Evolutionary conservation across 805 yeast genomes (phyloP).

Genomic region (Lachancea nothofagi): DNA sequence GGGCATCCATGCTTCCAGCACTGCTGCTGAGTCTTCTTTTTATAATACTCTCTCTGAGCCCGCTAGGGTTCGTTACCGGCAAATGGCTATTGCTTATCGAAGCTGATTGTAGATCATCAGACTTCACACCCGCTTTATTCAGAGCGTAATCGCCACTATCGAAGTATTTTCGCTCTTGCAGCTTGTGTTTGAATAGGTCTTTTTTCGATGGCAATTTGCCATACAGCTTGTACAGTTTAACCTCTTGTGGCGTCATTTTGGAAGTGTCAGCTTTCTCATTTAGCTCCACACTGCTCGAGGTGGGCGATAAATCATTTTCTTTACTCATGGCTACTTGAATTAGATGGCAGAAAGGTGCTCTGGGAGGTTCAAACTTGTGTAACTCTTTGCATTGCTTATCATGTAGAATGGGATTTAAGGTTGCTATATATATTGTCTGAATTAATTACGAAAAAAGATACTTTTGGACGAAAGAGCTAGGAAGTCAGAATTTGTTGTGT

Average conservation of each 20-base stretch:
- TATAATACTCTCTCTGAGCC: slow-evolving; percentile 32
- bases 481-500: too few relatives aligned
- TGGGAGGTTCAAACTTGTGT: background rate
- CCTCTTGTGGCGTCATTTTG: slow-evolving; percentile 70
- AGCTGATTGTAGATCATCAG: slow-evolving; percentile 21
- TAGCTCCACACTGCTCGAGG: slow-evolving; percentile 9
- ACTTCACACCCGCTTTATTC: slow-evolving; percentile 56
- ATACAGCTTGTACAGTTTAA: slow-evolving; percentile 69
- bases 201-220: slow-evolving; percentile 81
- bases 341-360: background rate
- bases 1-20: slow-evolving; percentile 19
- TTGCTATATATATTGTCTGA: too few relatives aligned
- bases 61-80: slow-evolving; percentile 35
- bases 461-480: too few relatives aligned
- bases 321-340: slow-evolving; percentile 2
- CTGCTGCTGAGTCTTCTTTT: slow-evolving; percentile 33
- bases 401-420: too few relatives aligned
- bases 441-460: too few relatives aligned
- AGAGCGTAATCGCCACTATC: slow-evolving; percentile 94
- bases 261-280: slow-evolving; percentile 39
- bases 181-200: slow-evolving; percentile 66
- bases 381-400: background rate
- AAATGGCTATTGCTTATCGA: slow-evolving; percentile 27
- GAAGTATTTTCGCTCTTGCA: slow-evolving; percentile 85
- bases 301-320: slow-evolving; percentile 9